These are phyloP conservation scores for Exophiala oligosperma DNA, from an alignment of 2,329 filamentous ascomycete genomes.

Conservation along the genomic window DNA sequence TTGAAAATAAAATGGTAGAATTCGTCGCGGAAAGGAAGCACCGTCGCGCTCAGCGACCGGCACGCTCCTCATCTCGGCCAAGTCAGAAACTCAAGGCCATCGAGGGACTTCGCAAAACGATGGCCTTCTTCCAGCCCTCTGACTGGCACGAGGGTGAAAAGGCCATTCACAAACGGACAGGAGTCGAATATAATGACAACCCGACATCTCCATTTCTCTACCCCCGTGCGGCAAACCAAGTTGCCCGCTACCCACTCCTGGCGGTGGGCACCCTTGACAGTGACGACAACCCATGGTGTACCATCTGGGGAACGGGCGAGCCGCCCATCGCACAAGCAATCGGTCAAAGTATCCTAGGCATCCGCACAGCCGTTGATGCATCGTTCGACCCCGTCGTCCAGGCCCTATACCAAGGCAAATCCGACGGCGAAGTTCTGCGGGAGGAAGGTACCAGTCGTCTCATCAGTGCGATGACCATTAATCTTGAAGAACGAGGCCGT, in stretches of 20 bases:
- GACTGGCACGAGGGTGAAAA: constrained; percentile 67
- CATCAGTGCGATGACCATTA: constrained; percentile 62
- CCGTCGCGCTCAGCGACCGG: neutral
- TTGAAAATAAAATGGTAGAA: neutral
- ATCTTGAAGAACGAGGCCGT: constrained; percentile 66
- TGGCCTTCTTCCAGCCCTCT: constrained; percentile 16
- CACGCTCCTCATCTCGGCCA: neutral
- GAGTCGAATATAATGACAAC: constrained; percentile 59
- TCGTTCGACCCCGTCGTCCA: constrained; percentile 69
- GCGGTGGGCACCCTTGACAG: constrained; percentile 68
- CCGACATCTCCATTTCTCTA: constrained; percentile 67
- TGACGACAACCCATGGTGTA: constrained; percentile 68
- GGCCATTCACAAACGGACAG: constrained; percentile 63
- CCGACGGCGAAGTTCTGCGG: constrained; percentile 46
- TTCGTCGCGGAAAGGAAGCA: neutral
- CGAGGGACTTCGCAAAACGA: neutral
- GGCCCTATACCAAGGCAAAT: constrained; percentile 55
- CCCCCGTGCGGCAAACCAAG: constrained; percentile 59
- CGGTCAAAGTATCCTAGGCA: constrained; percentile 61
- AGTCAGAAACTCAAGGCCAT: neutral
- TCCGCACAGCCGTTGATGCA: constrained; percentile 62
- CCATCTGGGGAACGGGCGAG: constrained; percentile 70
- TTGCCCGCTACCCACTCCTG: constrained; percentile 65
- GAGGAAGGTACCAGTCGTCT: constrained; percentile 47
- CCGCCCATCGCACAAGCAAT: constrained; percentile 66